Evolutionary conservation across 2,329 filamentous ascomycete genomes (phyloP).

Genomic region (Dothistroma septosporum): DNA sequence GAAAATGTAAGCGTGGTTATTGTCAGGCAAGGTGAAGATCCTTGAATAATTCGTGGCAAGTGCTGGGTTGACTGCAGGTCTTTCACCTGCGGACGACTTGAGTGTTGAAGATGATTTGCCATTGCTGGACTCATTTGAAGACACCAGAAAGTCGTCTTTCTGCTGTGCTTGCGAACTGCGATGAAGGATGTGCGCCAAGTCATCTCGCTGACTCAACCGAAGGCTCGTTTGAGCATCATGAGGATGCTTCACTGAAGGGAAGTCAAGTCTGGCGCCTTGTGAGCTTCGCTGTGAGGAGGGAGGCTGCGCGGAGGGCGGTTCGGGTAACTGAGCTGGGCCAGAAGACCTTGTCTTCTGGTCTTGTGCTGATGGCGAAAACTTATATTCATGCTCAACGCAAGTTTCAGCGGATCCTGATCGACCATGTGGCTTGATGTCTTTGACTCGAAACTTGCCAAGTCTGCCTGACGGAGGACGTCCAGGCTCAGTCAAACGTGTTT

Average conservation of each 20-base stretch:
- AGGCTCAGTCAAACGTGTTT: conserved; percentile 14
- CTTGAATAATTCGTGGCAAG: conserved; percentile 21
- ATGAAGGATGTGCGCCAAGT: conserved; percentile 17
- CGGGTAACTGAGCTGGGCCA: not conserved
- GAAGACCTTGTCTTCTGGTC: not conserved
- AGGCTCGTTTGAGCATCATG: conserved; percentile 60
- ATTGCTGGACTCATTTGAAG: conserved; percentile 6
- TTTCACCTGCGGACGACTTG: conserved; percentile 2
- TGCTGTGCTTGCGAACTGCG: conserved; percentile 7
- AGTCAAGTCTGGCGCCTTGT: conserved; percentile 54
- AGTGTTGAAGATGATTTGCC: conserved; percentile 4
- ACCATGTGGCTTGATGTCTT: conserved; percentile 18
- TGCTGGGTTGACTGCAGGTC: not conserved
- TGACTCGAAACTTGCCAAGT: conserved; percentile 27
- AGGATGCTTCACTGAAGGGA: conserved; percentile 73
- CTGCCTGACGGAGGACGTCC: conserved; percentile 10
- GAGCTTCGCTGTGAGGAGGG: conserved; percentile 33
- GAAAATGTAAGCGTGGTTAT: conserved; percentile 34
- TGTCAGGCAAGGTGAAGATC: conserved; percentile 21
- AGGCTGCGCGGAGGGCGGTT: conserved; percentile 19
- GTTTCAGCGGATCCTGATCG: conserved; percentile 4
- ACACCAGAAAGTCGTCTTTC: conserved; percentile 2
- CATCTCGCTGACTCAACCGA: conserved; percentile 63
- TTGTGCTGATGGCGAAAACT: conserved; percentile 16
- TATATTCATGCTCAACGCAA: conserved; percentile 12